Evolutionary conservation across 1,284 basidiomycete species (phyloP).

Genomic region (Trichosporon sp.): DNA sequence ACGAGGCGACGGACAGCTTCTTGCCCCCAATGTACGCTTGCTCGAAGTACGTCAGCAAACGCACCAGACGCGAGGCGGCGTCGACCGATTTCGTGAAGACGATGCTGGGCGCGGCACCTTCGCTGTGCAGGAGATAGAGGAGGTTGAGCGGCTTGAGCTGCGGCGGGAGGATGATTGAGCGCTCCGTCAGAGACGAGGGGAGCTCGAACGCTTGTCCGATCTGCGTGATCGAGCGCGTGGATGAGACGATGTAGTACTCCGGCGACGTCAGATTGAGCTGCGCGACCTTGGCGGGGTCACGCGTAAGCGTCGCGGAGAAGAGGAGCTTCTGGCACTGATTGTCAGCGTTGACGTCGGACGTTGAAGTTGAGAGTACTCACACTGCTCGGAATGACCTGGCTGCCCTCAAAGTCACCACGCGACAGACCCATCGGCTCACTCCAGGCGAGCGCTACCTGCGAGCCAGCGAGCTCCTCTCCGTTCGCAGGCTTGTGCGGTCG

Average conservation of each 20-base stretch:
- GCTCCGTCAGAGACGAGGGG: slow-evolving; percentile 76
- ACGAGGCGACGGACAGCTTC: slow-evolving; percentile 65
- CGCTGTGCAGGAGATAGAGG: slow-evolving; percentile 74
- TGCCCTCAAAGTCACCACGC: slow-evolving; percentile 35
- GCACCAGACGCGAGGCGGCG: slow-evolving; percentile 79
- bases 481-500: slow-evolving; percentile 5
- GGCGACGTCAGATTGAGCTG: slow-evolving; percentile 77
- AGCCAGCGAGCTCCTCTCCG: not conserved
- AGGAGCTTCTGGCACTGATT: slow-evolving; percentile 88
- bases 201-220: slow-evolving; percentile 72
- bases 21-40: slow-evolving; percentile 57
- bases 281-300: slow-evolving; percentile 88
- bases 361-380: slow-evolving; percentile 34
- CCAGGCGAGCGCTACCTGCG: slow-evolving; percentile 54
- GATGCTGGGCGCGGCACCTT: slow-evolving; percentile 61
- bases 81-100: slow-evolving; percentile 97
- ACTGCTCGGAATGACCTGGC: slow-evolving; percentile 21
- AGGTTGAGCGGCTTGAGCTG: slow-evolving; percentile 85
- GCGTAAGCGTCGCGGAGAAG: slow-evolving; percentile 94
- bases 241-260: slow-evolving; percentile 84
- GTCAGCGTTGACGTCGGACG: not conserved
- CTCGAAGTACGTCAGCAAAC: slow-evolving; percentile 81
- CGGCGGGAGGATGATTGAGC: slow-evolving; percentile 79
- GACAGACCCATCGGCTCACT: slow-evolving; percentile 48
- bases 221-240: slow-evolving; percentile 47